Percentiles rank a stretch among this genome's conserved stretches.
These are phyloP conservation scores for Gossypium gossypioides DNA, from an alignment of 441 rosid genomes.

Conservation along the genomic window DNA sequence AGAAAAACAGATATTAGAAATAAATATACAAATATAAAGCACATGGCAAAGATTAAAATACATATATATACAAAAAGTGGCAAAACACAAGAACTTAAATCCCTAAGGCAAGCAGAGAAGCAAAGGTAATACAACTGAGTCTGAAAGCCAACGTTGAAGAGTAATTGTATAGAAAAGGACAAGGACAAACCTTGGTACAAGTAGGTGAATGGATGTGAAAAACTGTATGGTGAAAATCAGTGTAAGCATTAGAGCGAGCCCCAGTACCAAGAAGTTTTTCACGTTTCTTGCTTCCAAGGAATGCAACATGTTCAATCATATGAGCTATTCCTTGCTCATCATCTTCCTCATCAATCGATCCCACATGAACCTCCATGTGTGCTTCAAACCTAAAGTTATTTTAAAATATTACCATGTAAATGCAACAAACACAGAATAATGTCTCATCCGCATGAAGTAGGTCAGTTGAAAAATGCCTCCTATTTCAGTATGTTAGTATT, in stretches of 20 bases:
- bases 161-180: neutral
- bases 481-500: constrained; percentile 1
- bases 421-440: constrained; percentile 8
- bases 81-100: constrained; percentile 5
- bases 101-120: constrained; percentile 8
- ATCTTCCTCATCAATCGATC: constrained; percentile 96
- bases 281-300: constrained; percentile 97
- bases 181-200: constrained; percentile 55
- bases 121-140: neutral
- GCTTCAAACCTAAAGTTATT: constrained; percentile 77
- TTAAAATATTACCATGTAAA: constrained; percentile 13
- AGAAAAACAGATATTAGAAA: constrained; percentile 1
- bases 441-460: neutral
- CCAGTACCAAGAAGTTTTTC: constrained; percentile 98
- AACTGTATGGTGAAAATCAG: constrained; percentile 98
- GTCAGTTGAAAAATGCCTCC: neutral
- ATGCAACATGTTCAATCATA: constrained; percentile 99
- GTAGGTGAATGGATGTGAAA: constrained; percentile 98
- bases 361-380: constrained; percentile 98
- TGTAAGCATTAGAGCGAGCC: constrained; percentile 96
- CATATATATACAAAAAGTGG: neutral
- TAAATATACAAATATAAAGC: constrained; percentile 1
- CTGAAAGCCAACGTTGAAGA: constrained; percentile 10
- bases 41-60: neutral
- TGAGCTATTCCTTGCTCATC: constrained; percentile 99